Evolutionary conservation across 2,329 filamentous ascomycete species (phyloP).

Genomic region (Ceratocystis lukuohia): DNA sequence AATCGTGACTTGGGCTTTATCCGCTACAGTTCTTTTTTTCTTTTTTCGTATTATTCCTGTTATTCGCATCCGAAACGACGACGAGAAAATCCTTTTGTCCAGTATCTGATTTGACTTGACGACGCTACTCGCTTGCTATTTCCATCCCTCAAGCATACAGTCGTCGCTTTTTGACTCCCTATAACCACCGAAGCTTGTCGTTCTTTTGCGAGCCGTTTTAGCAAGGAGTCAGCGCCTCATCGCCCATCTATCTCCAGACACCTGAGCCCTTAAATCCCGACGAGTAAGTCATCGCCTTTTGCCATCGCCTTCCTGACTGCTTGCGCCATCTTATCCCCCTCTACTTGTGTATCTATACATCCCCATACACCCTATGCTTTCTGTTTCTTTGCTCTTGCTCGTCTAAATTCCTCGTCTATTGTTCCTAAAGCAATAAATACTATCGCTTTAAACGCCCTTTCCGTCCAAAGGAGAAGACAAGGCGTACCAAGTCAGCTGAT

Average conservation of each 20-base stretch:
- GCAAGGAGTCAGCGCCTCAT: neutral
- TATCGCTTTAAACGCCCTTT: neutral
- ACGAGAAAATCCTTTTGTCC: neutral
- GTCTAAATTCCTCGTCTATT: neutral
- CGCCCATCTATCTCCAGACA: neutral
- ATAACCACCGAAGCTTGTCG: neutral
- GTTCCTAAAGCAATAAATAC: neutral
- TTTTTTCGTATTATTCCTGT: neutral
- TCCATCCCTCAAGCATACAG: neutral
- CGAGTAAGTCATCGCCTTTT: constrained; percentile 4
- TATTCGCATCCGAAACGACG: constrained; percentile 2
- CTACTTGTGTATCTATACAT: neutral
- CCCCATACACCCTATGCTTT: neutral
- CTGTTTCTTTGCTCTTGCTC: neutral
- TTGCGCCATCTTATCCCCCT: neutral
- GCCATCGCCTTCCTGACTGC: neutral
- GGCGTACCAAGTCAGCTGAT: neutral
- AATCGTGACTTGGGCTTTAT: neutral
- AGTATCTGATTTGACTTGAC: neutral
- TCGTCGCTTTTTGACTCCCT: neutral
- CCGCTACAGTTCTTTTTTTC: neutral
- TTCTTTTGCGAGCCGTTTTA: too few relatives aligned
- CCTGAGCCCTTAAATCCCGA: neutral
- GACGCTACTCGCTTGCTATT: neutral
- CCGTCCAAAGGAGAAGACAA: neutral